phyloP scores from a whole-genome alignment of 306 rosid species.

The Prunus campanulata region DNA sequence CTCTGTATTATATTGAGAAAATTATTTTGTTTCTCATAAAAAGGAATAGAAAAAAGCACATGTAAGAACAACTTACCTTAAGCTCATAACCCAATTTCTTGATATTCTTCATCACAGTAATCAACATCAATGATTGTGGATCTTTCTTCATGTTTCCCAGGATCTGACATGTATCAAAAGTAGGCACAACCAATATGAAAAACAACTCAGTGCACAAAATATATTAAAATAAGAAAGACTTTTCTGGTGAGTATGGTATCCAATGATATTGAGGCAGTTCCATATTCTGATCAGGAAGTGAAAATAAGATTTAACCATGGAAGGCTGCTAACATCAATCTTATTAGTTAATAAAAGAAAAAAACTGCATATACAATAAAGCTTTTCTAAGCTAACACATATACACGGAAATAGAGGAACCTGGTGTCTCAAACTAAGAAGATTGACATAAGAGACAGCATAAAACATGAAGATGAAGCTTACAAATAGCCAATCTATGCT shows the following conservation, averaged over 20 bases:
- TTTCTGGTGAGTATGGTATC: slow-evolving; percentile 8
- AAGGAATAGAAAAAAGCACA: slow-evolving; percentile 13
- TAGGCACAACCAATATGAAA: slow-evolving; percentile 23
- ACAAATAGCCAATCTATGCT: background rate
- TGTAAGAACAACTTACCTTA: slow-evolving; percentile 52
- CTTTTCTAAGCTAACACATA: background rate
- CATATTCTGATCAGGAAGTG: background rate
- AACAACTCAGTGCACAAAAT: slow-evolving; percentile 1
- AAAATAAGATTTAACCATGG: background rate
- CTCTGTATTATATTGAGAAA: background rate
- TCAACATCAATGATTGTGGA: slow-evolving; percentile 74
- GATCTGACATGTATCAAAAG: slow-evolving; percentile 51
- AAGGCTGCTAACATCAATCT: background rate
- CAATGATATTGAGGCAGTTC: slow-evolving; percentile 13
- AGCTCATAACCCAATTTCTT: slow-evolving; percentile 79
- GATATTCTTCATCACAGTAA: slow-evolving; percentile 67
- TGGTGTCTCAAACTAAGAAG: background rate
- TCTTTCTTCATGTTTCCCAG: slow-evolving; percentile 69
- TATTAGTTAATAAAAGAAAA: background rate
- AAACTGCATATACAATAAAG: background rate
- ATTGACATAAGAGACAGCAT: background rate
- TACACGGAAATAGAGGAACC: background rate
- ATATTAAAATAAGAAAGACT: slow-evolving; percentile 4
- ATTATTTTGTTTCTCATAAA: background rate
- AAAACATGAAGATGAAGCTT: background rate